Percentiles rank a stretch among this genome's conserved stretches.
phyloP scores from a whole-genome alignment of 257 asterid species.

The Verbascum thapsus region DNA sequence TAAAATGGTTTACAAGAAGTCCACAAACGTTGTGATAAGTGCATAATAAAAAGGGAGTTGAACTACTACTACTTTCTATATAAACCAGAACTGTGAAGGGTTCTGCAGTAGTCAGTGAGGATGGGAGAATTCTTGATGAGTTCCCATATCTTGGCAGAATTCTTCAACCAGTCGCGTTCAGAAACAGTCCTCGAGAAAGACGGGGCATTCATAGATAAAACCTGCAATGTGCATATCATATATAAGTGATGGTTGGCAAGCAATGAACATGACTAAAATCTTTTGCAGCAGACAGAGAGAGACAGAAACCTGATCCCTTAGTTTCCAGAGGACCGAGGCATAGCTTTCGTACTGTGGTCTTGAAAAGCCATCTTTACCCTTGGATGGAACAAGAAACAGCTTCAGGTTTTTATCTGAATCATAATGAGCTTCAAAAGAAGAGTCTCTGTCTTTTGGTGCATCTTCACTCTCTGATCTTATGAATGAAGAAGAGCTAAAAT shows the following conservation, averaged over 20 bases:
- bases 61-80: conserved; percentile 67
- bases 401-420: conserved; percentile 44
- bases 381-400: conserved; percentile 68
- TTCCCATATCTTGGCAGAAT: conserved; percentile 94
- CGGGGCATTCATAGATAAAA: conserved; percentile 67
- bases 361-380: conserved; percentile 51
- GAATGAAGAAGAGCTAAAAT: conserved; percentile 57
- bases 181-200: conserved; percentile 79
- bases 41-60: neutral
- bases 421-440: conserved; percentile 27
- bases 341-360: conserved; percentile 64
- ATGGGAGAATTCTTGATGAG: conserved; percentile 61
- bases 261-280: too few species aligned
- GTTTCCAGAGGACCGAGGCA: conserved; percentile 55
- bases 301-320: conserved; percentile 79
- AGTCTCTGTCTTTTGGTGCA: conserved; percentile 35
- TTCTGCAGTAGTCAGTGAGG: conserved; percentile 65
- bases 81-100: conserved; percentile 68
- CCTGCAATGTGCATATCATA: conserved; percentile 57
- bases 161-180: conserved; percentile 97
- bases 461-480: conserved; percentile 49
- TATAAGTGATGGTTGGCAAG: neutral
- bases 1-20: neutral
- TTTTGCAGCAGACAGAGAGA: conserved; percentile 31
- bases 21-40: neutral